Percentiles rank a stretch among this genome's conserved stretches.
Conservation (phyloP, 352 stramenopile genomes). For the Phytophthora hibernalis region DNA sequence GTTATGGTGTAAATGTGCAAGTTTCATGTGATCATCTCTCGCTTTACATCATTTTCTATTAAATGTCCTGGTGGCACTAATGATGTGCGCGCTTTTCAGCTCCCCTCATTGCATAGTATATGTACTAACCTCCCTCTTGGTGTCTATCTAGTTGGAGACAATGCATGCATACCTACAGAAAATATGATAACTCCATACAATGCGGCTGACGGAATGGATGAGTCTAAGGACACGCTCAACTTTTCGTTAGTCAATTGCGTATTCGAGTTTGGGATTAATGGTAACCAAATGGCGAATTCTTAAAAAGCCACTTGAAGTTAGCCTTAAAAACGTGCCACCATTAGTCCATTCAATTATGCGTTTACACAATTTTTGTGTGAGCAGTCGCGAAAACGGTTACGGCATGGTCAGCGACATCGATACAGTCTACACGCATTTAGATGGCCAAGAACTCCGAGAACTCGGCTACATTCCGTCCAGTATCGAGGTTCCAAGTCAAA, state of each 20-base stretch:
- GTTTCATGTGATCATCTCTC: not conserved
- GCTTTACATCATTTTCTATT: not conserved
- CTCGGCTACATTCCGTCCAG: not conserved
- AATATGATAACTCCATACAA: slow-evolving; percentile 9
- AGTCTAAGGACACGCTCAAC: slow-evolving; percentile 2
- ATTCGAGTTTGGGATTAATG: not conserved
- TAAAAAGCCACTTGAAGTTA: not conserved
- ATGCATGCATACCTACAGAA: slow-evolving; percentile 17
- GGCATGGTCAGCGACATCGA: not conserved
- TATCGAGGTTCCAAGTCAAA: not conserved
- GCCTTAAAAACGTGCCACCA: not conserved
- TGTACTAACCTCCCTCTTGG: not conserved
- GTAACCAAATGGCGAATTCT: not conserved
- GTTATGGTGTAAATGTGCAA: slow-evolving; percentile 1
- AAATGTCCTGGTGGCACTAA: not conserved
- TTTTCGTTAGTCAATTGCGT: not conserved
- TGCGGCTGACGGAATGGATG: slow-evolving; percentile 5
- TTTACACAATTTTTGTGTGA: not conserved
- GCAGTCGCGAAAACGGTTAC: not conserved
- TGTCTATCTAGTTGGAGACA: slow-evolving; percentile 10
- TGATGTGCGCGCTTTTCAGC: not conserved
- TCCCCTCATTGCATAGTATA: not conserved
- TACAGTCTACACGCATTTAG: not conserved
- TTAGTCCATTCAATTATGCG: not conserved
- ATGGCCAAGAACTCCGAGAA: not conserved